phyloP scores from a whole-genome alignment of 768 basidiomycete genomes.

The Tephrocybe sp. region DNA sequence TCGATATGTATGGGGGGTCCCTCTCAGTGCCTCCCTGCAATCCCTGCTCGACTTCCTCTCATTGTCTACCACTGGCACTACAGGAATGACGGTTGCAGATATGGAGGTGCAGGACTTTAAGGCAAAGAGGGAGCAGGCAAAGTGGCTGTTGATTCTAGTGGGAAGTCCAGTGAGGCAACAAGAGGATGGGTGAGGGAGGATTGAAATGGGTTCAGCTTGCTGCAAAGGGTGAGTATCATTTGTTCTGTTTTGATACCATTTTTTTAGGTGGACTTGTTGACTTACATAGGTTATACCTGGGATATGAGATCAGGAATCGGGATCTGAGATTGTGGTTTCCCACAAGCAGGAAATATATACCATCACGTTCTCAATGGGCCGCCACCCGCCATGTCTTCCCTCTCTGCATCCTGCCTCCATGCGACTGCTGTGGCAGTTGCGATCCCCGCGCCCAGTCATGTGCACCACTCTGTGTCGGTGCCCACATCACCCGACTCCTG shows the following conservation, averaged over 20 bases:
- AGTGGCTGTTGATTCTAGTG: slow-evolving; percentile 90
- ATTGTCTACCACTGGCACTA: too few species aligned
- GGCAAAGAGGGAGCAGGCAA: slow-evolving; percentile 83
- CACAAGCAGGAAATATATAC: slow-evolving; percentile 20
- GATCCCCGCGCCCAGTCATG: background rate
- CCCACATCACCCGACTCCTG: slow-evolving; percentile 21
- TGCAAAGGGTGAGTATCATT: slow-evolving; percentile 75
- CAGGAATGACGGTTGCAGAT: slow-evolving; percentile 63
- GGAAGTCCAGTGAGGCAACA: slow-evolving; percentile 88
- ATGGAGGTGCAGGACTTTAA: slow-evolving; percentile 50
- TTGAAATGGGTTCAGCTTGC: slow-evolving; percentile 93
- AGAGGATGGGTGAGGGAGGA: slow-evolving; percentile 81
- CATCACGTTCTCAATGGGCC: background rate
- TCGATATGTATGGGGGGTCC: slow-evolving; percentile 94
- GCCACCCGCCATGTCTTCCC: slow-evolving; percentile 23
- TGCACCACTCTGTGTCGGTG: slow-evolving; percentile 5
- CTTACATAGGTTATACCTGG: background rate
- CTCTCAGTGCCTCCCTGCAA: slow-evolving; percentile 77
- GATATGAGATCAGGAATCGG: slow-evolving; percentile 5
- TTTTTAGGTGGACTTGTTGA: background rate
- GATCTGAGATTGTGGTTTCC: slow-evolving; percentile 19
- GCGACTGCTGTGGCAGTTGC: background rate
- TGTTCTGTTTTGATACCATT: background rate
- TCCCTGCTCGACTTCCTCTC: slow-evolving; percentile 75
- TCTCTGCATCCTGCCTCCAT: slow-evolving; percentile 20